A percentile compares a stretch with the other conserved stretches of the same genome.
These are phyloP conservation scores for Aureobasidium uvarum DNA, from an alignment of 2,329 filamentous ascomycete species.

Conservation along the genomic window DNA sequence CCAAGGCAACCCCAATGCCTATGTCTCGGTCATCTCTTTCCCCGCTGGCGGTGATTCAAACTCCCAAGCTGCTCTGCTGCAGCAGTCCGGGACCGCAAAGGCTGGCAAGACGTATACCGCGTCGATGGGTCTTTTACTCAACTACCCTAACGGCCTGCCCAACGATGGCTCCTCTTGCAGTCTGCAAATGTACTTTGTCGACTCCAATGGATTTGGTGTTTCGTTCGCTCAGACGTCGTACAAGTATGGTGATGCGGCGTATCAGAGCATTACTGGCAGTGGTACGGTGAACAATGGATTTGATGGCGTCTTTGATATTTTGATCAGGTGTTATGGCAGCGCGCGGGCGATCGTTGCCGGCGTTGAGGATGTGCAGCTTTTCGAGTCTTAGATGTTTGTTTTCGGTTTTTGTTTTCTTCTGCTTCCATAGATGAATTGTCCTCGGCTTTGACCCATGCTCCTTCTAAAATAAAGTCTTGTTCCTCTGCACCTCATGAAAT, in stretches of 20 bases:
- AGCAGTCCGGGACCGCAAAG: neutral
- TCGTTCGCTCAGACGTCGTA: conserved; percentile 11
- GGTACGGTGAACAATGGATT: conserved; percentile 10
- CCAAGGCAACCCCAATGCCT: conserved; percentile 7
- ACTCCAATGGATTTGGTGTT: conserved; percentile 16
- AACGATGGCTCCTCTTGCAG: conserved; percentile 17
- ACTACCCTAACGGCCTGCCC: neutral
- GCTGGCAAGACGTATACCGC: conserved; percentile 3
- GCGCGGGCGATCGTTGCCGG: conserved; percentile 8
- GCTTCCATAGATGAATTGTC: neutral
- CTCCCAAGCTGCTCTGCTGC: conserved; percentile 15
- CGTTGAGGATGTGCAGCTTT: conserved; percentile 21
- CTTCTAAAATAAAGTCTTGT: neutral
- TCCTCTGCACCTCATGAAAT: neutral
- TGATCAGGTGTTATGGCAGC: conserved; percentile 24
- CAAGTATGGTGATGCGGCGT: conserved; percentile 15
- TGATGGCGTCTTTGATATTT: conserved; percentile 2
- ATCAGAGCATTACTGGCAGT: conserved; percentile 11
- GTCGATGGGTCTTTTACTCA: conserved; percentile 21
- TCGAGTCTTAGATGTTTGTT: neutral
- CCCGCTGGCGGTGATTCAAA: conserved; percentile 20
- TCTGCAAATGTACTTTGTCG: conserved; percentile 21
- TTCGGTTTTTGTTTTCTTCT: neutral
- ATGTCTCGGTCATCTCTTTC: conserved; percentile 13
- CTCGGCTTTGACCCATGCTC: neutral